These are phyloP conservation scores for Ophiostoma quercus DNA, from an alignment of 2,329 filamentous ascomycete species.

Conservation along the genomic window DNA sequence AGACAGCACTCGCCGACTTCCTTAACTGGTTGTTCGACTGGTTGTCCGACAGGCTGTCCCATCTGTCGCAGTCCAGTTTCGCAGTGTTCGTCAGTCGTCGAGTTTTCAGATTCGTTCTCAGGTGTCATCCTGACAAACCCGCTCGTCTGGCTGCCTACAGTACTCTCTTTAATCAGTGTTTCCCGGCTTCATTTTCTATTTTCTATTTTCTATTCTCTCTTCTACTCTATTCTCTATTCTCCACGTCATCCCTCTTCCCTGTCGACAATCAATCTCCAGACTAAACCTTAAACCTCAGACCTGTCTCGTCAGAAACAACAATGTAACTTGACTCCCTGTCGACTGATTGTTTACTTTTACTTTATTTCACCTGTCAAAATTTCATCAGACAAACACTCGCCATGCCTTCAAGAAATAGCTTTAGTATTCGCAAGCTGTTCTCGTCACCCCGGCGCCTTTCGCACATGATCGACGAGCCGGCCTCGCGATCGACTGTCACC, in stretches of 20 bases:
- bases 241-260: constrained; percentile 5
- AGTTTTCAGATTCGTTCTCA: neutral
- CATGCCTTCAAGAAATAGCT: constrained; percentile 41
- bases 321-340: constrained; percentile 17
- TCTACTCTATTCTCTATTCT: neutral
- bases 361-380: neutral
- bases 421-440: constrained; percentile 43
- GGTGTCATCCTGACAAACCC: neutral
- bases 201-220: neutral
- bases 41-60: neutral
- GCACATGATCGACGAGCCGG: neutral
- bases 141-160: neutral
- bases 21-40: neutral
- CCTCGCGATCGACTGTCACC: neutral
- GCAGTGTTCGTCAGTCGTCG: neutral
- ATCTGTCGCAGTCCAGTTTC: neutral
- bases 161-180: neutral
- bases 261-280: neutral
- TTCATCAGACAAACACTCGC: constrained; percentile 25
- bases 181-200: neutral
- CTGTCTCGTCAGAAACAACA: constrained; percentile 22
- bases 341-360: neutral
- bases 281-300: neutral
- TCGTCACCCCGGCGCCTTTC: constrained; percentile 31
- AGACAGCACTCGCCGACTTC: constrained; percentile 6